A percentile compares a stretch with the other conserved stretches of the same genome.
Conservation (phyloP, 805 yeast species). For the Allodekkera sacchari region DNA sequence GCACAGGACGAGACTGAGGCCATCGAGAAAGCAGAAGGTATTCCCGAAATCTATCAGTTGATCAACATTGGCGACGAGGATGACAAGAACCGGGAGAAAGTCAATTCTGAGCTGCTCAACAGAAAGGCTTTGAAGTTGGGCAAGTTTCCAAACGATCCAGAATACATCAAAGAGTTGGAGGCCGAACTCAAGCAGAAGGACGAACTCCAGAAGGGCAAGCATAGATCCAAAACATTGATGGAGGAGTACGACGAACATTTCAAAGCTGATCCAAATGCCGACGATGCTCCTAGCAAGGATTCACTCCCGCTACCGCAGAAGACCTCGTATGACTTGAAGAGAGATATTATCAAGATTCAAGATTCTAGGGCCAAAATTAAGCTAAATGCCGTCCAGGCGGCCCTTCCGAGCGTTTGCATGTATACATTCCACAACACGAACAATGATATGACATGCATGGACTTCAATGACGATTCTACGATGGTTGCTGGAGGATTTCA, state of each 20-base stretch:
- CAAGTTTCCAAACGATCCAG: conserved; percentile 77
- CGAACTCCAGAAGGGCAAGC: conserved; percentile 30
- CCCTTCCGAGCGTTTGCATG: conserved; percentile 94
- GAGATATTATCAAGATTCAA: conserved; percentile 69
- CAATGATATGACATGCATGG: conserved; percentile 76
- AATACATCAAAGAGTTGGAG: conserved; percentile 74
- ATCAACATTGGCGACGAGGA: conserved; percentile 22
- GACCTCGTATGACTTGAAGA: conserved; percentile 69
- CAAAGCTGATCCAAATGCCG: conserved; percentile 41
- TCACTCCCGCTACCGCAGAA: conserved; percentile 79
- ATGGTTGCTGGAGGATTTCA: conserved; percentile 91
- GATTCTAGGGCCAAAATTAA: conserved; percentile 73
- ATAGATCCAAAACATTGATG: conserved; percentile 35
- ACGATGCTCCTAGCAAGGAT: conserved; percentile 68
- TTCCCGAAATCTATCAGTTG: conserved; percentile 31
- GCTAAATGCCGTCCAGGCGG: conserved; percentile 62
- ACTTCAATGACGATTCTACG: conserved; percentile 81
- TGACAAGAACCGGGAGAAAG: conserved; percentile 12
- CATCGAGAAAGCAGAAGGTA: conserved; percentile 34
- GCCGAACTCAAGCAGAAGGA: conserved; percentile 77
- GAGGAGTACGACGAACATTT: conserved; percentile 57
- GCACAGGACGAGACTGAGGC: conserved; percentile 40
- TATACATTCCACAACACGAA: conserved; percentile 95
- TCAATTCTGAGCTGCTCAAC: conserved; percentile 38
- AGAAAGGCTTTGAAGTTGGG: conserved; percentile 74